A percentile compares a stretch with the other conserved stretches of the same genome.
These are phyloP conservation scores for Dentipellis sp. DNA, from an alignment of 768 basidiomycete genomes.

Conservation along the genomic window DNA sequence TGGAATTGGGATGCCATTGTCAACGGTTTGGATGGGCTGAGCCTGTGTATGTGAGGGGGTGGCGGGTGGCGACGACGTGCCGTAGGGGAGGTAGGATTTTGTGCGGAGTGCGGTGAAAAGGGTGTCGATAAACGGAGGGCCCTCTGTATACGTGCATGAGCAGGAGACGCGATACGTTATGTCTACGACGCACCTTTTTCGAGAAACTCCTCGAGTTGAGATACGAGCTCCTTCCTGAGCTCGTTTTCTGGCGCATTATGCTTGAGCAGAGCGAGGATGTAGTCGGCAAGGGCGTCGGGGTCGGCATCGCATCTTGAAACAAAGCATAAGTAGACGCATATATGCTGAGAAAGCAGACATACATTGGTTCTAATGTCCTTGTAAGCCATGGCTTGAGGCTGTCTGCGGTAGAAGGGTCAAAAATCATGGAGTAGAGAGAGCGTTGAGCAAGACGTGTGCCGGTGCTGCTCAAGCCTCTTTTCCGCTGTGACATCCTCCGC, in stretches of 20 bases:
- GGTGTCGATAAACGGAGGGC: conserved; percentile 67
- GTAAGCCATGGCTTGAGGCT: conserved; percentile 87
- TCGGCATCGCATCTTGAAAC: conserved; percentile 85
- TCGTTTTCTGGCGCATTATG: conserved; percentile 79
- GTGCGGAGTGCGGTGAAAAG: conserved; percentile 80
- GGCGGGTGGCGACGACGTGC: conserved; percentile 27
- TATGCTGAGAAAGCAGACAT: conserved; percentile 17
- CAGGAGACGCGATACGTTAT: conserved; percentile 7
- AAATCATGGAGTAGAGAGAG: conserved; percentile 39
- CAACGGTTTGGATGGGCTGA: conserved; percentile 22
- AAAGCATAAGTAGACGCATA: too few relatives aligned
- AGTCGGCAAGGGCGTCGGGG: conserved; percentile 87
- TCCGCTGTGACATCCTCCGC: too few relatives aligned
- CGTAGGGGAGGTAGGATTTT: conserved; percentile 78
- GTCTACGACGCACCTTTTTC: conserved; percentile 58
- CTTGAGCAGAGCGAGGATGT: conserved; percentile 87
- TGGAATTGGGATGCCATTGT: conserved; percentile 75
- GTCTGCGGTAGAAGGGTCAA: conserved; percentile 51
- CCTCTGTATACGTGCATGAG: conserved; percentile 35
- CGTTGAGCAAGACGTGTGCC: too few relatives aligned
- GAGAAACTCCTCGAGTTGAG: conserved; percentile 86
- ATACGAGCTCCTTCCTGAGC: conserved; percentile 66
- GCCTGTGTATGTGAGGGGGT: conserved; percentile 18
- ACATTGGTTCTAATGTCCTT: conserved; percentile 88
- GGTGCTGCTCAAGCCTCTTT: too few relatives aligned